Evolutionary conservation across 2,329 filamentous ascomycete species (phyloP).

Genomic region (Botrytis galanthina): DNA sequence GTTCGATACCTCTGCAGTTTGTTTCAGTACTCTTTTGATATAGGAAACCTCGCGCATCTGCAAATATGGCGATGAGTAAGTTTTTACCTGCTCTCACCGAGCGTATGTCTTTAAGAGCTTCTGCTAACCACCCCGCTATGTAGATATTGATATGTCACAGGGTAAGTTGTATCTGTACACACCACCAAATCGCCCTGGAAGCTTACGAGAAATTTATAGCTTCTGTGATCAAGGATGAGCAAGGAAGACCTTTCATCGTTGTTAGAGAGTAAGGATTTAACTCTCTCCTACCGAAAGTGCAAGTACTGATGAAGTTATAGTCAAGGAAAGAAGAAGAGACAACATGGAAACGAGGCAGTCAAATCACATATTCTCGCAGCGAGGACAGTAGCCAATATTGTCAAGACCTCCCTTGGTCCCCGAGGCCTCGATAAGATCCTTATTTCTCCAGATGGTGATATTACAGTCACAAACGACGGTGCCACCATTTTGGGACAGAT

Average conservation of each 20-base stretch:
- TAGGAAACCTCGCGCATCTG: constrained; percentile 24
- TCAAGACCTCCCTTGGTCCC: constrained; percentile 94
- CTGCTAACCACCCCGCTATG: constrained; percentile 30
- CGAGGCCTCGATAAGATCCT: constrained; percentile 98
- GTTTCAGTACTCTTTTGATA: constrained; percentile 17
- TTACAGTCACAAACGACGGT: constrained; percentile 98
- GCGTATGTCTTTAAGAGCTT: constrained; percentile 31
- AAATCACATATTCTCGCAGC: constrained; percentile 98
- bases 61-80: constrained; percentile 61
- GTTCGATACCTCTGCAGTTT: constrained; percentile 11
- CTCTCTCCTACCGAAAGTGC: constrained; percentile 25
- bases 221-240: constrained; percentile 90
- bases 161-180: constrained; percentile 53
- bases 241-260: constrained; percentile 95
- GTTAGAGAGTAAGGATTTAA: constrained; percentile 79
- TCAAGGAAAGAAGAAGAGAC: constrained; percentile 96
- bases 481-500: constrained; percentile 97
- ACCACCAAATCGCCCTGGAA: not conserved
- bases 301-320: constrained; percentile 47
- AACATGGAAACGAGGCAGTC: constrained; percentile 94
- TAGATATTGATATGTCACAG: constrained; percentile 81
- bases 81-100: constrained; percentile 26
- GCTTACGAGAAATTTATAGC: constrained; percentile 45
- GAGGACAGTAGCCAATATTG: constrained; percentile 91
- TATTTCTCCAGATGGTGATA: constrained; percentile 97